Base-by-base conservation (phyloP, 768 basidiomycete species). In the Xerocomellus amylosporus region DNA sequence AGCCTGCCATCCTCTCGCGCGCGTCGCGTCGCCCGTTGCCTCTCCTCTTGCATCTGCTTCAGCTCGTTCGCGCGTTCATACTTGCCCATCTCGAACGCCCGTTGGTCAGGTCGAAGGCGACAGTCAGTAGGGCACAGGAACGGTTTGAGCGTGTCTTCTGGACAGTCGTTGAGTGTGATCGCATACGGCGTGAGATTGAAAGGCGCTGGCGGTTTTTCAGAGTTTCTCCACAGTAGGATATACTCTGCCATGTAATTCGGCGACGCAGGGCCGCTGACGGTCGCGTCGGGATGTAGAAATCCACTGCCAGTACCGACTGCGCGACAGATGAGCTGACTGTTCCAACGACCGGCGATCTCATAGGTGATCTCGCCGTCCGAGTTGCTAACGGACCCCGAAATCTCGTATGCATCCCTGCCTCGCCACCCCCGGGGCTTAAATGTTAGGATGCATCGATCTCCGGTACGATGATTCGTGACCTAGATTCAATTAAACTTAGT, bases 401-500 rank as follows among this genome's bases (percentile, higher is more conserved):
- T 94, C 71, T 98, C 96, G 64, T 80, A 93, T 0, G 94, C 93
- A 56, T 96, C 89, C 62, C 83, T 89, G 9, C 90, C 93, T 50
- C 93, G 78, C 95, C 95, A 98, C 3, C 93, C 93, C 53, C 94
- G 82, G 3, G 95, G 95, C 72, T 98, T 98, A 79, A 98, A 98
- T 3, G 93, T 95, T 22, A 98, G 75, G 1, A 90, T 77, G 60
- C 93, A 97, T 45, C 79, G 83, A 61, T 98, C 94, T 8, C 85
- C 82, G 0, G 94, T 98, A 8, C 92, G 83, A 67, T 98, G 94
- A 62, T 98, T 98, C 37, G 85, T 89, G 55, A 91, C 71, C 88
- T 66, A 39, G 61, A 24, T 58, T 36, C 36, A 34, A 51, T 53
- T 38, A 22, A 38, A 56, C 46, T 62, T 9, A 43, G 7, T 41